Evolutionary conservation across 1,284 basidiomycete genomes (phyloP), one percentile per base, ranked within the genome.

Genomic region (Leccinum cinnamomeum): DNA sequence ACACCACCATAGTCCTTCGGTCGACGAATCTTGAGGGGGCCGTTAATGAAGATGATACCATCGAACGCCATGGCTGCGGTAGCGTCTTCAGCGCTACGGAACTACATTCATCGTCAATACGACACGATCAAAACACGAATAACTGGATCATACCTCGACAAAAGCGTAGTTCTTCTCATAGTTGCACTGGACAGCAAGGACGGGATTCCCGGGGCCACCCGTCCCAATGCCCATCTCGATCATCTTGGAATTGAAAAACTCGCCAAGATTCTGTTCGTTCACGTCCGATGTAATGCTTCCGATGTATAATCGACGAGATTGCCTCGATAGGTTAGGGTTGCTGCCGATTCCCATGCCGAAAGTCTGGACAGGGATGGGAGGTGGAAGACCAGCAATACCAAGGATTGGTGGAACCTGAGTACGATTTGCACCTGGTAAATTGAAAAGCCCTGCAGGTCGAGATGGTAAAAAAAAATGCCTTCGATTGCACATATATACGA

Each of bases 141-240:
- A 12, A 55, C 35, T 5, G 64, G 58, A 58, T 69, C 81, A 66
- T 73, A 95, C 95, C 82, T 98, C 95, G 60, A 97, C 90, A 73
- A 97, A 98, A 0, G 97, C 97, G 72, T 97, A 98, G 69, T 94
- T 94, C 83, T 98, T 98, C 77, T 98, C 97, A 69, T 94, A 93
- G 75, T 98, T 98, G 79, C 97, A 92, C 72, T 97, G 94, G 1
- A 97, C 95, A 10, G 90, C 89, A 25, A 96, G 83, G 44, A 98
- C 94, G 11, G 97, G 93, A 67, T 96, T 95, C 39, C 92, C 94
- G 14, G 89, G 85, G n/a, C 83, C 84, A 25, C 88, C 88, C n/a
- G 89, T 89, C 20, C 90, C 90, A 64, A 95, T 88, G 62, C 85
- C 86, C 84, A 94, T 91, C 77, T 98, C 94, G 55, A 84, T 86